These are phyloP conservation scores for Stramenopiles sp. DNA, from an alignment of 352 stramenopile genomes.

Conservation along the genomic window DNA sequence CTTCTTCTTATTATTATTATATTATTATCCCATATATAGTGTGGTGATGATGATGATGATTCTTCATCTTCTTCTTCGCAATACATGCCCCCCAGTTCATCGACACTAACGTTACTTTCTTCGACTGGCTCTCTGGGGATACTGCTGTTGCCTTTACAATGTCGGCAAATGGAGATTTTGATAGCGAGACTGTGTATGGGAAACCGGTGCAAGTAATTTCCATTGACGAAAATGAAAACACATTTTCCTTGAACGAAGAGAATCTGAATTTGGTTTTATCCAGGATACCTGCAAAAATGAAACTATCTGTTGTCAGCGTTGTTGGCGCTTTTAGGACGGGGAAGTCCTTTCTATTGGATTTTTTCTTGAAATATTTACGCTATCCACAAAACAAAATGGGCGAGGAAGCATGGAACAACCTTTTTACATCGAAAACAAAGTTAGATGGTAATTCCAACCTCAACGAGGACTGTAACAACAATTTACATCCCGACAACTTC, in stretches of 20 bases:
- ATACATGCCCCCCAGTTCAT: too few relatives aligned
- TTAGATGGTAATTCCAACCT: constrained; percentile 43
- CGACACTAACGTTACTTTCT: too few relatives aligned
- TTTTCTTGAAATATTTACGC: constrained; percentile 88
- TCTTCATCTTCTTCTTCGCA: too few relatives aligned
- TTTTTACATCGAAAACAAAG: constrained; percentile 27
- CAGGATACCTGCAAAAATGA: constrained; percentile 68
- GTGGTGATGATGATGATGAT: too few relatives aligned
- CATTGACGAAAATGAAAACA: constrained; percentile 59
- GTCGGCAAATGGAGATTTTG: not conserved
- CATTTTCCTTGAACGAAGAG: constrained; percentile 50
- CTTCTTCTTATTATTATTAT: too few relatives aligned
- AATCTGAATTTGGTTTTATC: constrained; percentile 38
- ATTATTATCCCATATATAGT: too few relatives aligned
- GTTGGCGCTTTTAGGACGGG: constrained; percentile 95
- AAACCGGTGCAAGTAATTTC: constrained; percentile 39
- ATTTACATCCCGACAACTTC: constrained; percentile 13
- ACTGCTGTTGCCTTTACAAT: not conserved
- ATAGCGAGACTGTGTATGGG: not conserved
- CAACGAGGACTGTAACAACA: constrained; percentile 44
- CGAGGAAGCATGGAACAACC: not conserved
- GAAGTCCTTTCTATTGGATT: constrained; percentile 92
- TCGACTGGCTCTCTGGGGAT: too few relatives aligned
- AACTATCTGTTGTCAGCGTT: constrained; percentile 89
- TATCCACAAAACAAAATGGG: not conserved